Evolutionary conservation across 768 basidiomycete species (phyloP), one percentile per base, ranked within the genome.

Genomic region (Mrakia blollopis): DNA sequence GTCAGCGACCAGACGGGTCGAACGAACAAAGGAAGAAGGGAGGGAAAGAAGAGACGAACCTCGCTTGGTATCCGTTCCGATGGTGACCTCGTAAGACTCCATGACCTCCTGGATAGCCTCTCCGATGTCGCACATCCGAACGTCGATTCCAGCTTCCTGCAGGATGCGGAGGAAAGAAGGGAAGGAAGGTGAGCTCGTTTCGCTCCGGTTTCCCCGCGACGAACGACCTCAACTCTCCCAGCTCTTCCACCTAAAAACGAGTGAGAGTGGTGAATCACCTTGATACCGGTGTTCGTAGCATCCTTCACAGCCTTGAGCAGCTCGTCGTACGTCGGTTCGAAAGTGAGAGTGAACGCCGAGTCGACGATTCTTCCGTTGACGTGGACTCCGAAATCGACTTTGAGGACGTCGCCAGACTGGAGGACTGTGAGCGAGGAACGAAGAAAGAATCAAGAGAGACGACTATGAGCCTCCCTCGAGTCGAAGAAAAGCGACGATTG

Each of bases 331-430:
- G 91, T 92, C 39, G 89, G 93, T 76, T 94, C 93, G 30, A 82
- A 72, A 25, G 86, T 88, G 81, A 98, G 85, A 4, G 97, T 99
- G 84, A 98, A 98, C 4, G 97, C 97, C 68, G 95, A 98, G 83
- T 99, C 97, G 37, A 90, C 83, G 77, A 98, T 99, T 72, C 93
- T 87, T n/a, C 96, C 97, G 81, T 91, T 92, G 50, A 98, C 94
- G 79, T 99, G 97, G 4, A 98, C 94, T 71, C 97, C 97, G 80
- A 99, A 88, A 82, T 99, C 97, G 68, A 99, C 94, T 85, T 99
- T 98, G 79, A 99, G 86, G 25, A 98, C 91, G 81, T 98, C 96
- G 52, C 90, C 89, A 75, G 88, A 85, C 82, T 91, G 87, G 47
- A 98, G 85, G 35, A 94, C 95, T 95, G 82, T 13, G 13, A 50